Evolutionary conservation across 2,329 filamentous ascomycete species (phyloP), one percentile per base, ranked within the genome.

Genomic region (Berkeleyomyces basicola): DNA sequence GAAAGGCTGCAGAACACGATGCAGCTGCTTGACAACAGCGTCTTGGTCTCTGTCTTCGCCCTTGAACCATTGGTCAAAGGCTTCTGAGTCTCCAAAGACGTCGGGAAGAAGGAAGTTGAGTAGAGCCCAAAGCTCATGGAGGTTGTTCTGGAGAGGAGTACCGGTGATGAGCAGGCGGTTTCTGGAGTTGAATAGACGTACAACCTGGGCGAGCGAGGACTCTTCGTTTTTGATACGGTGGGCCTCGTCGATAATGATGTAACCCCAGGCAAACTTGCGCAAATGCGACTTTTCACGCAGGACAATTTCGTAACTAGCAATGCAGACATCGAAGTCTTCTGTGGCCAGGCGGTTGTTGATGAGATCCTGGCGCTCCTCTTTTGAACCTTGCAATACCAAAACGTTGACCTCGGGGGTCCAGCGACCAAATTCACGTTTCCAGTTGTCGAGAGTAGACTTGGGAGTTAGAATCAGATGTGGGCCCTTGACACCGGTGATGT

Each of bases 211-310:
- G 2, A 99, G 79, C 0, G 93, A 96, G 0, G 93, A 99, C 73
- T 97, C 90, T 72, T 99, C 93, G 74, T 99, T 99, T 78, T 99
- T 99, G 81, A 99, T 99, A 65, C 93, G 90, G 74, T 99, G 93
- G 1, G 93, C 83, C 68, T 99, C 93, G 70, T 99, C 93, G 67
- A 99, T 96, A 68, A 99, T 96, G 73, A 99, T 99, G 74, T 99
- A 99, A 73, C 99, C 92, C 93, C 93, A 99, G 0, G 93, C 91
- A 72, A 99, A 95, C 73, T 97, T 97, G 76, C 93, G 96, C 67
- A 99, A 74, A 68, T 96, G 90, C 0, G 88, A 79, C 76, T 99
- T 97, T 72, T 99, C 93, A 64, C 93, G 84, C 10, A 99, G 79
- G 65, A 99, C 90, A 92, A 99, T 97, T 73, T 99, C 93, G 75